Evolutionary conservation across 768 basidiomycete species (phyloP).

Genomic region (Infundibulicybe gibba): DNA sequence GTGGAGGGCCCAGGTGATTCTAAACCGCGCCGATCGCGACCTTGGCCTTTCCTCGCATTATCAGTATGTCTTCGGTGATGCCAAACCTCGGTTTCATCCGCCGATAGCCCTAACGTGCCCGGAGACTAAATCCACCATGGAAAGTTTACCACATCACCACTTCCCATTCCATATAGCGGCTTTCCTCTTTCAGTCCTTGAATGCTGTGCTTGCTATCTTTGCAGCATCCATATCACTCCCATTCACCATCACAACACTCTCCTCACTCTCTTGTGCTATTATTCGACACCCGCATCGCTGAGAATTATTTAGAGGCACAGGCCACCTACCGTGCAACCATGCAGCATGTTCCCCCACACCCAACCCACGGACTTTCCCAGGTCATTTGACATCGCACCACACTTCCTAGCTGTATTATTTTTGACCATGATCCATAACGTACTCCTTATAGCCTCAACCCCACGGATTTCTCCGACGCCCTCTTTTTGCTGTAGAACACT

Average conservation of each 20-base stretch:
- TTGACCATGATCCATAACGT: too few relatives aligned
- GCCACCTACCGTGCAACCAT: too few relatives aligned
- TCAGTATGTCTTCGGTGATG: slow-evolving; percentile 15
- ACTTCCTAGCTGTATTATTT: too few relatives aligned
- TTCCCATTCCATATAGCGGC: neutral
- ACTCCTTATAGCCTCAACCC: too few relatives aligned
- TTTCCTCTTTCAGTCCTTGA: slow-evolving; percentile 3
- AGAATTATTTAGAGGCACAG: slow-evolving; percentile 20
- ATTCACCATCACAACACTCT: slow-evolving; percentile 31
- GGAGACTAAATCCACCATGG: neutral
- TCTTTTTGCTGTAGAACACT: too few relatives aligned
- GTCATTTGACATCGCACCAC: too few relatives aligned
- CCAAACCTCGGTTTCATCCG: slow-evolving; percentile 3
- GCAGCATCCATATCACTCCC: slow-evolving; percentile 27
- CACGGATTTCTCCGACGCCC: too few relatives aligned
- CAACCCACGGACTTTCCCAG: too few relatives aligned
- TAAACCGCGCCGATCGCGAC: slow-evolving; percentile 25
- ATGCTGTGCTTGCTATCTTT: slow-evolving; percentile 17
- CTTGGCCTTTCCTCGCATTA: slow-evolving; percentile 27
- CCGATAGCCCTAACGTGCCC: neutral
- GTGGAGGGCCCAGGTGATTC: slow-evolving; percentile 13
- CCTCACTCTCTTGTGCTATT: slow-evolving; percentile 36
- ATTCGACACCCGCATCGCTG: slow-evolving; percentile 31
- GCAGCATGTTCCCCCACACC: too few relatives aligned
- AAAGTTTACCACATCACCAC: slow-evolving; percentile 1